phyloP scores from a whole-genome alignment of 805 yeast species.

The Saturnispora gosingensis region DNA sequence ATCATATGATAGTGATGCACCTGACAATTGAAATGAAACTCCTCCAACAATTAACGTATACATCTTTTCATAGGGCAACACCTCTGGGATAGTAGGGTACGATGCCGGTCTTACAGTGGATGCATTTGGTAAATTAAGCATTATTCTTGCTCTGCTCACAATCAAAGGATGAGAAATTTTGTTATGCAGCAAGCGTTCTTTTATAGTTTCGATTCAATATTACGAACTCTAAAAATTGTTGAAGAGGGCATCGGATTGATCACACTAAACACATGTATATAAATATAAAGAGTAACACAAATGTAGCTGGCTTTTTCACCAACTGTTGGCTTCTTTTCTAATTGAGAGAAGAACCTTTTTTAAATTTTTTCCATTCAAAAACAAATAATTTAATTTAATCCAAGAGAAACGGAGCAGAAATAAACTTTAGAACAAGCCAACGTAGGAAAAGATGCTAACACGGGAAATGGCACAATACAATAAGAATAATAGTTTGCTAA shows the following conservation, averaged over 20 bases:
- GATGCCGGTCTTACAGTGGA: background rate
- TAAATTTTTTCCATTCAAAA: background rate
- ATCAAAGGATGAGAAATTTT: no score
- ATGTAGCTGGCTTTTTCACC: background rate
- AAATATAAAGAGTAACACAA: background rate
- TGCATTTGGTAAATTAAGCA: background rate
- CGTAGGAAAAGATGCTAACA: background rate
- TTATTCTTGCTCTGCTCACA: background rate
- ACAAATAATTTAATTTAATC: no score
- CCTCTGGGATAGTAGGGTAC: conserved; percentile 30
- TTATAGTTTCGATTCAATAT: no score
- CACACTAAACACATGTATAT: background rate
- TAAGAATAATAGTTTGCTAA: background rate
- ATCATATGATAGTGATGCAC: conserved; percentile 79
- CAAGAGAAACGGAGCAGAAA: background rate
- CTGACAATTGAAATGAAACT: conserved; percentile 54
- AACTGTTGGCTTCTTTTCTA: background rate
- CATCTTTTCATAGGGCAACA: conserved; percentile 61
- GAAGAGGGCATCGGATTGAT: background rate
- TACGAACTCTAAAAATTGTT: no score
- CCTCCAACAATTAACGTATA: conserved; percentile 66
- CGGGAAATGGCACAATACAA: background rate
- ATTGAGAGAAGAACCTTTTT: background rate
- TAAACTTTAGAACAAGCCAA: no score
- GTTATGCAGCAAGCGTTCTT: no score